These are phyloP conservation scores for Gonapodya prolifera DNA, from an alignment of 192 early-diverging fungal species.

Conservation along the genomic window DNA sequence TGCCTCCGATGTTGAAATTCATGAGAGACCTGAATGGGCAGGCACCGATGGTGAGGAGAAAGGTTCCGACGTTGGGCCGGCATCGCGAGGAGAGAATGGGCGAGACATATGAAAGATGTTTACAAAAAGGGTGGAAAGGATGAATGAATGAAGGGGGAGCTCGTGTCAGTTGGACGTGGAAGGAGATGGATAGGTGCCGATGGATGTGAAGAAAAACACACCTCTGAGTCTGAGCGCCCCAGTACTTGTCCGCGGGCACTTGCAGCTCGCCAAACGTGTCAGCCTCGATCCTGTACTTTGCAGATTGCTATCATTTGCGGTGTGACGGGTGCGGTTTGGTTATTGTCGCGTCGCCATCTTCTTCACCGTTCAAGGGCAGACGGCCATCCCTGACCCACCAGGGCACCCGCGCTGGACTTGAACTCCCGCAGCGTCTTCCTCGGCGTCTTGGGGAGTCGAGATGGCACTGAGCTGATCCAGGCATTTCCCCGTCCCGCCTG, in stretches of 20 bases:
- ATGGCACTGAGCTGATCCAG: no score
- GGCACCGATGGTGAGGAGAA: not conserved
- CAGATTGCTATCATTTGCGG: no score
- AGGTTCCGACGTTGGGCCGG: not conserved
- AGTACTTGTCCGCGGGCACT: slow-evolving; percentile 92
- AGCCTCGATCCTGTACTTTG: slow-evolving; percentile 10
- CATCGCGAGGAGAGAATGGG: not conserved
- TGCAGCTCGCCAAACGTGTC: slow-evolving; percentile 90
- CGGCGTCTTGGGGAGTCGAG: no score
- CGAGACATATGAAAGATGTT: slow-evolving; percentile 1
- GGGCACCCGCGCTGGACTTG: no score
- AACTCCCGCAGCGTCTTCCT: no score
- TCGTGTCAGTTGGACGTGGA: not conserved
- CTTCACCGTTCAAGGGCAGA: no score
- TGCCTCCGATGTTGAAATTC: slow-evolving; percentile 97
- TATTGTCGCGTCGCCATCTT: no score
- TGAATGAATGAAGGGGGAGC: no score
- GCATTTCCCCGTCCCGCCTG: no score
- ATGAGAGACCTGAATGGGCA: slow-evolving; percentile 54
- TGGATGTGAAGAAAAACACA: slow-evolving; percentile 14
- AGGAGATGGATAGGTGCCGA: not conserved
- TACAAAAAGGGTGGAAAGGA: slow-evolving; percentile 7
- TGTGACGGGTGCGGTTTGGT: no score
- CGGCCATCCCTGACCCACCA: no score
- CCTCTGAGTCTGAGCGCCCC: slow-evolving; percentile 95